A percentile compares a stretch with the other conserved stretches of the same genome.
Evolutionary conservation across 2,329 filamentous ascomycete species (phyloP).

Genomic region (Albophoma yamanashiensis): DNA sequence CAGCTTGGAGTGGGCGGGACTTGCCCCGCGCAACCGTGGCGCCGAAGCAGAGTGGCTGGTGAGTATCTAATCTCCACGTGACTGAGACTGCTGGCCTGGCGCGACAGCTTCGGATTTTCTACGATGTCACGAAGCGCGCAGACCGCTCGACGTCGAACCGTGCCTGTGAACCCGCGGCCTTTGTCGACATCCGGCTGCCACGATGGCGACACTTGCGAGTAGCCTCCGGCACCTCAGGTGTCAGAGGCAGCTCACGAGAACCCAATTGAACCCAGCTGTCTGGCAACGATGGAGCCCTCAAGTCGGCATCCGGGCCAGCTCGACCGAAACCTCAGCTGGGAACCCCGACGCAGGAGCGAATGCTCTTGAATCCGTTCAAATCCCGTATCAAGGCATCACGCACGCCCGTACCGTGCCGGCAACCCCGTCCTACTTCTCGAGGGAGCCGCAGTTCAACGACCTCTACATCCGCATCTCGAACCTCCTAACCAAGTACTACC

Average conservation of each 20-base stretch:
- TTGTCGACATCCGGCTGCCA: slow-evolving; percentile 11
- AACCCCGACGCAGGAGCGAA: slow-evolving; percentile 6
- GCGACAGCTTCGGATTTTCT: neutral
- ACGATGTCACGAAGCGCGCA: neutral
- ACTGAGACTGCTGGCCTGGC: neutral
- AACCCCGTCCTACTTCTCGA: slow-evolving; percentile 92
- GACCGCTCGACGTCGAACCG: slow-evolving; percentile 6
- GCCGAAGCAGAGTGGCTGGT: slow-evolving; percentile 9
- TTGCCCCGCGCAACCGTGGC: slow-evolving; percentile 22
- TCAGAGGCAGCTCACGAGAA: slow-evolving; percentile 15
- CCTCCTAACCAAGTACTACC: slow-evolving; percentile 60
- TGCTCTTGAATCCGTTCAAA: slow-evolving; percentile 12
- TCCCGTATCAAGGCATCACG: slow-evolving; percentile 20
- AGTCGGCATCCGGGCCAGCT: slow-evolving; percentile 14
- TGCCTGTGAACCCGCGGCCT: slow-evolving; percentile 10
- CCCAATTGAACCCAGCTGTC: slow-evolving; percentile 18
- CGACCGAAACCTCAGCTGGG: slow-evolving; percentile 8
- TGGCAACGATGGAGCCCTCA: slow-evolving; percentile 12
- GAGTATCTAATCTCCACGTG: slow-evolving; percentile 14
- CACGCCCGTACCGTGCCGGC: slow-evolving; percentile 68
- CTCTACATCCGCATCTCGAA: slow-evolving; percentile 63
- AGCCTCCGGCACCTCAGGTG: slow-evolving; percentile 25
- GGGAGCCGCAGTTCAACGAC: slow-evolving; percentile 77
- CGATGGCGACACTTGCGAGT: slow-evolving; percentile 24
- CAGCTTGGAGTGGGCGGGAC: slow-evolving; percentile 14